A percentile compares a stretch with the other conserved stretches of the same genome.
Evolutionary conservation across 2,329 filamentous ascomycete genomes (phyloP).

Genomic region (Arthroderma sp.): DNA sequence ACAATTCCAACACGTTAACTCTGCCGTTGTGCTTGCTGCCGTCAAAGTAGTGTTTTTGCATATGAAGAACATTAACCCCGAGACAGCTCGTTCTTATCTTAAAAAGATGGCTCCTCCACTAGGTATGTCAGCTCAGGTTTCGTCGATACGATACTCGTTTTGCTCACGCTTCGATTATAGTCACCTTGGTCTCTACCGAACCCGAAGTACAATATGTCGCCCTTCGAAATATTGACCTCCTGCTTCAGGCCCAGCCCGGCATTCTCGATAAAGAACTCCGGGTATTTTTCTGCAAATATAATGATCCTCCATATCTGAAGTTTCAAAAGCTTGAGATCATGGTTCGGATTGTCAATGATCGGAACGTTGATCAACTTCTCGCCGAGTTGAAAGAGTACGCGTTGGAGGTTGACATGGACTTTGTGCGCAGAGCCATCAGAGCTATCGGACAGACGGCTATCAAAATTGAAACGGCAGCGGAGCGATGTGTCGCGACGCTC

Average conservation of each 20-base stretch:
- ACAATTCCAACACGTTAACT: constrained; percentile 97
- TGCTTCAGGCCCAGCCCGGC: constrained; percentile 89
- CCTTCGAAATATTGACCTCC: constrained; percentile 84
- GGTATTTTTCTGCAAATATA: constrained; percentile 99
- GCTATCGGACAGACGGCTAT: constrained; percentile 97
- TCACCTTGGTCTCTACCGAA: constrained; percentile 87
- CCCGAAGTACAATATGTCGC: constrained; percentile 98
- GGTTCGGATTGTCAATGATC: constrained; percentile 96
- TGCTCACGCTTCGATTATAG: constrained; percentile 35
- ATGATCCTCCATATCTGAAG: constrained; percentile 94
- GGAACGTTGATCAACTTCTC: constrained; percentile 87
- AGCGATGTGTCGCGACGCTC: constrained; percentile 88
- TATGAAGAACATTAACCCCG: constrained; percentile 70
- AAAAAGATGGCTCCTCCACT: constrained; percentile 98
- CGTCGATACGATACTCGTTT: neutral
- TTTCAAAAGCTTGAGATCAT: constrained; percentile 97
- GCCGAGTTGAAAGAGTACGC: constrained; percentile 96
- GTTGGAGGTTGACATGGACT: constrained; percentile 97
- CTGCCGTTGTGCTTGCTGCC: constrained; percentile 89
- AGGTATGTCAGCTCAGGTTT: constrained; percentile 39
- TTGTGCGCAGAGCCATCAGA: constrained; percentile 83
- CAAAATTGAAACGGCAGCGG: constrained; percentile 90
- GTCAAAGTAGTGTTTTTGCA: constrained; percentile 97
- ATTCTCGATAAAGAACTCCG: constrained; percentile 94
- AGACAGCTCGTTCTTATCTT: constrained; percentile 70